Conservation (phyloP, 805 yeast genomes). For the Saccharomycopsis sp. region DNA sequence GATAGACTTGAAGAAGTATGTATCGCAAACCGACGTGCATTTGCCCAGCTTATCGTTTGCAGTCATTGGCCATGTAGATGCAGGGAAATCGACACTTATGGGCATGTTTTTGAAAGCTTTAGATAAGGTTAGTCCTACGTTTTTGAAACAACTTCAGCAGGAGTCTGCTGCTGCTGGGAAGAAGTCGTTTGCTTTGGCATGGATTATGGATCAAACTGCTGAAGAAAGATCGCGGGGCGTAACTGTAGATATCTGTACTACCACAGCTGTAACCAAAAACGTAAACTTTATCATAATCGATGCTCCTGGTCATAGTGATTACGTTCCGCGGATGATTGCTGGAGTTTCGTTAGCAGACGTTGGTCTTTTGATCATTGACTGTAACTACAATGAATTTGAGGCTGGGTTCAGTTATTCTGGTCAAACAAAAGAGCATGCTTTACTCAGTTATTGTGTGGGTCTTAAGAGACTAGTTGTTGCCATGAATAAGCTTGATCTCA, state of each 20-base stretch:
- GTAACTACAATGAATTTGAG: slow-evolving; percentile 61
- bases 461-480: slow-evolving; percentile 54
- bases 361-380: slow-evolving; percentile 66
- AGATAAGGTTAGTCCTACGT: slow-evolving; percentile 59
- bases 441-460: slow-evolving; percentile 62
- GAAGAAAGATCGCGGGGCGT: slow-evolving; percentile 76
- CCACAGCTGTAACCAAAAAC: slow-evolving; percentile 50
- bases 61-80: slow-evolving; percentile 82
- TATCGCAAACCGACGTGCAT: slow-evolving; percentile 27
- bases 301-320: slow-evolving; percentile 81
- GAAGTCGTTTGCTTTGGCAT: slow-evolving; percentile 74
- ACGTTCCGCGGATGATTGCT: slow-evolving; percentile 80
- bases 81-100: slow-evolving; percentile 77
- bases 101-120: slow-evolving; percentile 65
- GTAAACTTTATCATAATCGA: slow-evolving; percentile 65
- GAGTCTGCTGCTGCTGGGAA: slow-evolving; percentile 67
- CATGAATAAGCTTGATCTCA: slow-evolving; percentile 65
- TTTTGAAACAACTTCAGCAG: slow-evolving; percentile 53
- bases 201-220: slow-evolving; percentile 76
- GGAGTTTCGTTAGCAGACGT: slow-evolving; percentile 76
- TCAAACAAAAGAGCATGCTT: slow-evolving; percentile 73
- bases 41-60: slow-evolving; percentile 66
- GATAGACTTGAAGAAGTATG: slow-evolving; percentile 37
- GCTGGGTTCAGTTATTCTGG: slow-evolving; percentile 62
- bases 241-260: slow-evolving; percentile 70